Percentiles rank a stretch among this genome's conserved stretches.
Evolutionary conservation across 78 protist species (phyloP).

Genomic region (Dictyostelium capitatum): DNA sequence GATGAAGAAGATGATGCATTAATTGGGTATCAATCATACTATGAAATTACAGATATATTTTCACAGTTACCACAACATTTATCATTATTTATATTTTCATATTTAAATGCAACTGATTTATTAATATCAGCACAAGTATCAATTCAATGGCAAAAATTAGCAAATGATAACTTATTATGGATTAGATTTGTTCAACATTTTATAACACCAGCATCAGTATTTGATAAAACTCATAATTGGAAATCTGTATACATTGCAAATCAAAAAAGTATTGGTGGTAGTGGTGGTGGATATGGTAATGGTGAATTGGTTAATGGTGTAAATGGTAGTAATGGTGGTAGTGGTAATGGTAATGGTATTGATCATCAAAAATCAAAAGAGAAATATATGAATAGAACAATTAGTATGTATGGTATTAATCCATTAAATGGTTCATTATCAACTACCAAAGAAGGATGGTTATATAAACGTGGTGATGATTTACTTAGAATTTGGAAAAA

Average conservation of each 20-base stretch:
- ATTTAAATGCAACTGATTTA: constrained; percentile 29
- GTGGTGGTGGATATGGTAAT: neutral
- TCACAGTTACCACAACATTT: constrained; percentile 58
- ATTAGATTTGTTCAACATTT: constrained; percentile 25
- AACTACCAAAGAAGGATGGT: constrained; percentile 43
- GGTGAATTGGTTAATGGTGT: neutral
- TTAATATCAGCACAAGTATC: constrained; percentile 30
- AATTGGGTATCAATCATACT: neutral
- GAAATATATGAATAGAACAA: constrained; percentile 37
- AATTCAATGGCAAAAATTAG: constrained; percentile 12
- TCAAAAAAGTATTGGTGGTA: neutral
- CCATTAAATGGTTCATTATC: neutral
- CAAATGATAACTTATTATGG: constrained; percentile 51
- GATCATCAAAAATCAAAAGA: neutral
- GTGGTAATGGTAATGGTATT: too few relatives aligned
- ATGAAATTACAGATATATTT: constrained; percentile 9
- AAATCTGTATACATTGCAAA: constrained; percentile 34
- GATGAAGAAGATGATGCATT: constrained; percentile 26
- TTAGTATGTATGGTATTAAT: constrained; percentile 36
- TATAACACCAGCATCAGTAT: constrained; percentile 51
- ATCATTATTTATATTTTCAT: constrained; percentile 39
- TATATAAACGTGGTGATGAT: constrained; percentile 72
- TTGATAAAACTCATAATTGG: constrained; percentile 62
- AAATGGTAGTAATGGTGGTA: neutral
- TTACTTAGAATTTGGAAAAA: constrained; percentile 67